A percentile compares a stretch with the other conserved stretches of the same genome.
Conservation (phyloP, 2,329 filamentous ascomycete species). For the Arthroderma uncinatum region DNA sequence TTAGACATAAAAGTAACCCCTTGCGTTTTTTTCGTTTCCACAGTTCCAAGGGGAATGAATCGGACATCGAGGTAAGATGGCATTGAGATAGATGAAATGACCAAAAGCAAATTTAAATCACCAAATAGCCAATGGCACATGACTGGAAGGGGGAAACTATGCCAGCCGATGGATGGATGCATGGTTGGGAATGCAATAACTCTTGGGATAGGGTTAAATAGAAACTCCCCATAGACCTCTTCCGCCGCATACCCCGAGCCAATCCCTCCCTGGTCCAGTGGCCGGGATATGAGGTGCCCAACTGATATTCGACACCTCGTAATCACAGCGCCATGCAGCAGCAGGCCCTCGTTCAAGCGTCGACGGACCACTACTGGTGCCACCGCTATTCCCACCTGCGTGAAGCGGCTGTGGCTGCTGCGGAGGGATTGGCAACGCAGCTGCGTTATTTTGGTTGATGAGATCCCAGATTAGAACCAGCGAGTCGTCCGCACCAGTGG, state of each 20-base stretch:
- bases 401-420: slow-evolving; percentile 7
- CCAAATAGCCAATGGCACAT: not conserved
- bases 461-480: slow-evolving; percentile 91
- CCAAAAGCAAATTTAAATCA: not conserved
- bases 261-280: slow-evolving; percentile 27
- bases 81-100: not conserved
- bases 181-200: not conserved
- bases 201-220: slow-evolving; percentile 20
- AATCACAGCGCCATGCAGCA: slow-evolving; percentile 37
- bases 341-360: slow-evolving; percentile 35
- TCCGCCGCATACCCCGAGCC: slow-evolving; percentile 38
- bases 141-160: not conserved
- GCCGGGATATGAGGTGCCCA: slow-evolving; percentile 36
- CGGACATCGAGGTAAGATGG: no score
- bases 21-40: not conserved
- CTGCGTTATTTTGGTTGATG: slow-evolving; percentile 52
- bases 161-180: not conserved
- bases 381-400: not conserved
- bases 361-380: slow-evolving; percentile 15
- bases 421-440: slow-evolving; percentile 28
- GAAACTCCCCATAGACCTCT: slow-evolving; percentile 37
- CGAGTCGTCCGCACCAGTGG: slow-evolving; percentile 84
- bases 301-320: slow-evolving; percentile 38
- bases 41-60: not conserved
- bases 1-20: not conserved